phyloP scores from a whole-genome alignment of 148 eudicot genomes.

The Hydrangea macrophylla region DNA sequence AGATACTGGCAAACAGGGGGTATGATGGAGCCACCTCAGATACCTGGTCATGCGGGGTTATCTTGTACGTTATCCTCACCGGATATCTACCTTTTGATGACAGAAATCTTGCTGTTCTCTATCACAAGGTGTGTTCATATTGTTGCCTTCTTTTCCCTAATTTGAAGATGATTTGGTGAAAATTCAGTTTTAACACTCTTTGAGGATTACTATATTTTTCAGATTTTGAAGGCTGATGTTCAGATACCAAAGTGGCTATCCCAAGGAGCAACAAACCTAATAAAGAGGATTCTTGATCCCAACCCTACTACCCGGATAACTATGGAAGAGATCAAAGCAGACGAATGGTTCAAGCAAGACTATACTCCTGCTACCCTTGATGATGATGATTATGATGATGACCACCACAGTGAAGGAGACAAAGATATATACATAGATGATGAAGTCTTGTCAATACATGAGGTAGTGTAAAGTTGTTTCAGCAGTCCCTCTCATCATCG shows the following conservation, averaged over 20 bases:
- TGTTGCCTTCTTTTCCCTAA: no score
- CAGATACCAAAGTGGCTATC: slow-evolving; percentile 91
- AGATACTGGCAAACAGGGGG: slow-evolving; percentile 77
- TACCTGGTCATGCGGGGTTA: slow-evolving; percentile 96
- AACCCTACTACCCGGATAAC: slow-evolving; percentile 71
- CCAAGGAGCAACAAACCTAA: slow-evolving; percentile 62
- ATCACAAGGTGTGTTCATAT: slow-evolving; percentile 84
- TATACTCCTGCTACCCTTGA: slow-evolving; percentile 48
- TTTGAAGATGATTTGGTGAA: not conserved
- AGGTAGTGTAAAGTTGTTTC: slow-evolving; percentile 33
- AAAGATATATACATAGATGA: slow-evolving; percentile 49
- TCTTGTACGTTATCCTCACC: slow-evolving; percentile 75
- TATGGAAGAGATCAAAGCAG: slow-evolving; percentile 63
- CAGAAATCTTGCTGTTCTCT: slow-evolving; percentile 83
- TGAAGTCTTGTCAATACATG: slow-evolving; percentile 48
- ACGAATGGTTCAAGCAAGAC: slow-evolving; percentile 74
- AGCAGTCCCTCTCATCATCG: not conserved
- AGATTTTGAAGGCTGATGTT: slow-evolving; percentile 58
- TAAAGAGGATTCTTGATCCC: slow-evolving; percentile 83
- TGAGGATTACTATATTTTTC: slow-evolving; percentile 9
- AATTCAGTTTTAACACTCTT: not conserved
- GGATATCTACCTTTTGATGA: slow-evolving; percentile 95
- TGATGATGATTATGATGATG: no score
- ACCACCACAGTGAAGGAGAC: no score
- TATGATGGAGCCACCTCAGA: slow-evolving; percentile 85